Evolutionary conservation across 2,329 filamentous ascomycete species (phyloP), one percentile per base, ranked within the genome.

Genomic region (Pseudogymnoascus sp.): DNA sequence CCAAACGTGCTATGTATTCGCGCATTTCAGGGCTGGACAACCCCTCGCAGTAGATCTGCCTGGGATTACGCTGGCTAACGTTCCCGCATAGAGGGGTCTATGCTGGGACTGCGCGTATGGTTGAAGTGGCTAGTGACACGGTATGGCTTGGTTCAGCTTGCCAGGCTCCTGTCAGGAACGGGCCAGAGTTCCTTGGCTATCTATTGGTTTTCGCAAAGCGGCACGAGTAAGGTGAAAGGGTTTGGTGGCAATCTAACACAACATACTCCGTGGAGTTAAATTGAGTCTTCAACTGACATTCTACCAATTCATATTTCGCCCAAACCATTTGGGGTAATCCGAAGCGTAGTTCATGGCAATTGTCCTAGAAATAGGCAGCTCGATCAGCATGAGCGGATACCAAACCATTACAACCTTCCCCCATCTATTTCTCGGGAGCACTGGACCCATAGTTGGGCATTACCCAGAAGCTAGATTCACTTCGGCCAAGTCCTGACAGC

Each of bases 181-280:
- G 47, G 47, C 47, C 47, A 54, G 11, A 54, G 47, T 54, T 54
- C 16, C 47, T 54, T 54, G 47, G 28, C 47, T 34, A 54, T 6
- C 47, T 32, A 32, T 54, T 28, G 39, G 16, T 16, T n/a, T 54
- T 54, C 16, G 16, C 47, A 32, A 18, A 54, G 28, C 25, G 47
- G 28, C 47, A 32, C 28, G 16, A 34, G 47, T 34, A 54, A 54
- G 47, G 47, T 12, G 47, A 20, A 50, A 54, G 47, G n/a, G 32
- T 54, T 54, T 54, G n/a, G 47, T 14, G 9, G 47, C 47, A 54
- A 54, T 30, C 32, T 32, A 54, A 54, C 28, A 28, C n/a, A 34
- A 14, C 28, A 54, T 16, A 25, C 22, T 25, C 22, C 22, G 22
- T 25, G 32, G n/a, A 14, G 47, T 32, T 54, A 20, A 20, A 54